Conservation (phyloP, 495 filamentous ascomycete genomes). For the Articulospora tetracladia region DNA sequence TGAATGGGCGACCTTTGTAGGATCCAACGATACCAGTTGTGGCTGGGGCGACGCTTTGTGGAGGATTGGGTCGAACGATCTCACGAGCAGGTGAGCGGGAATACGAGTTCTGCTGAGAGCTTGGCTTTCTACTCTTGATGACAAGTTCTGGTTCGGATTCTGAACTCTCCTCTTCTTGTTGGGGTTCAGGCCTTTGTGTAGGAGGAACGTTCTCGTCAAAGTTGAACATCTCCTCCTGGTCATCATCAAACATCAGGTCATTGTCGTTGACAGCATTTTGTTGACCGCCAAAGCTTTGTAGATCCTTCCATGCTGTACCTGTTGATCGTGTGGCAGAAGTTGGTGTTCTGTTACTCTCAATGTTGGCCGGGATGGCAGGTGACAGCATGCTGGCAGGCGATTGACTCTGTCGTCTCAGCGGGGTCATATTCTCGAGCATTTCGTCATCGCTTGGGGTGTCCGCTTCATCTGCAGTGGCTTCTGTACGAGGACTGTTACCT, state of each 20-base stretch:
- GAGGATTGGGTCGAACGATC: conserved; percentile 1
- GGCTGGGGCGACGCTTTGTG: neutral
- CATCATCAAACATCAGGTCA: conserved; percentile 18
- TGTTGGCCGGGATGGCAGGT: neutral
- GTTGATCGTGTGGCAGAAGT: conserved; percentile 1
- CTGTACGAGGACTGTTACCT: neutral
- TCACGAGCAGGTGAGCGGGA: conserved; percentile 17
- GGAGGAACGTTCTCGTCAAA: conserved; percentile 19
- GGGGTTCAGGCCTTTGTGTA: neutral
- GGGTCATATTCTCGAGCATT: conserved; percentile 27
- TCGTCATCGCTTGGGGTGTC: conserved; percentile 20
- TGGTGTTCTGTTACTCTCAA: conserved; percentile 4
- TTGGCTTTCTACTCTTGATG: neutral
- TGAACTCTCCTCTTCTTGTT: neutral
- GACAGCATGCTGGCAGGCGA: conserved; percentile 12
- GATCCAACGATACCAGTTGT: conserved; percentile 12
- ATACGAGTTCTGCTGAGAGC: neutral
- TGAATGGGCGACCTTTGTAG: conserved; percentile 23
- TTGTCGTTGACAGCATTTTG: conserved; percentile 1
- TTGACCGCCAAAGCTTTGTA: neutral
- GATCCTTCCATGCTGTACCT: neutral
- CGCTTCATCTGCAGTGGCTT: conserved; percentile 6
- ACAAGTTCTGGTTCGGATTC: neutral
- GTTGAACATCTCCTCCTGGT: conserved; percentile 19
- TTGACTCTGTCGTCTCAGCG: conserved; percentile 24